Evolutionary conservation across 352 stramenopile species (phyloP), one percentile per base, ranked within the genome.

Genomic region (Discostella stelligera): DNA sequence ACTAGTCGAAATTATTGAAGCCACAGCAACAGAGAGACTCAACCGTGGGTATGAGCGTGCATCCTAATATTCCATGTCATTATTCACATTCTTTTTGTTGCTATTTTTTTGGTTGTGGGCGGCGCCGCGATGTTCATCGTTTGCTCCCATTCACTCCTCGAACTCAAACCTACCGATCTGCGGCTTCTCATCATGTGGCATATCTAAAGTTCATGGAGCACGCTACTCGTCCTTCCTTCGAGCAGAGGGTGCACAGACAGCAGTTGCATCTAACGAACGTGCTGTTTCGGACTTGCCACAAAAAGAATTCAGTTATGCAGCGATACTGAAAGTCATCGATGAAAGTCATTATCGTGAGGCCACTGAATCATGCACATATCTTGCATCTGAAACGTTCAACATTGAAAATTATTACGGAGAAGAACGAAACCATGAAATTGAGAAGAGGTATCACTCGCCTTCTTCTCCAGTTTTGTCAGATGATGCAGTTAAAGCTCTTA

Each of bases 271-370:
- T 2, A 39, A 23, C 37, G 58, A 20, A 37, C 25, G 39, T 21
- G 5, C n/a, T 52, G 37, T 32, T 55, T 54, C 20, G 20, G 16
- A 53, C 20, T 20, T 18, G n/a, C 10, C 58, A 32, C 8, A 52
- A 4, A 77, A 46, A 59, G 46, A 69, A 65, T 62, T 73, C 44
- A 77, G 67, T 16, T 82, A 74, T 50, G 44, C 74, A 54, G 18
- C 74, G 13, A 71, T 82, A 20, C 62, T 82, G 0, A 74, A 74
- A 61, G 74, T 55, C 1, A 64, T 82, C 54, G 74, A 82, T 61
- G 68, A 73, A 44, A 68, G 20, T 23, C 74, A 82, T 55, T 53
- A 71, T 54, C 66, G 54, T 18, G 65, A 77, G 23, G 30, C 62
- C 3, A 63, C 20, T 11, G 5, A 66, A 27, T 65, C 53, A 16